Evolutionary conservation across 2,329 filamentous ascomycete species (phyloP), one percentile per base, ranked within the genome.

Genomic region (Cyclaneusma minus): DNA sequence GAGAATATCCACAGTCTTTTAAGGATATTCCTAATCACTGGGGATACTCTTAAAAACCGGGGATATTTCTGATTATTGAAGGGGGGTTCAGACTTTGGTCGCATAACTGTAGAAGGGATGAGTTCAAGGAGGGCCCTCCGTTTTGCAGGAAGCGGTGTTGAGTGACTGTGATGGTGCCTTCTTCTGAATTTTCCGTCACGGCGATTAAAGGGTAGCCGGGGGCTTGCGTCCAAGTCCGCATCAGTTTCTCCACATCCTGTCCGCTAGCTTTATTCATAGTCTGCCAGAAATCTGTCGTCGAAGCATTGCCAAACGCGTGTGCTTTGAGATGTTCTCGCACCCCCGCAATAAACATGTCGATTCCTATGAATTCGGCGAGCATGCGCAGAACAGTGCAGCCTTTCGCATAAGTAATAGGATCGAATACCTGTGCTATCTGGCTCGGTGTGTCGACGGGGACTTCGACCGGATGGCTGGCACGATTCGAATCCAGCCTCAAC

Each of bases 371-470:
- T 42, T 72, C 73, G 13, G 72, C 76, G 33, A 80, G 69, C 75
- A 80, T 81, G 41, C 73, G 66, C 27, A 81, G 54, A 13, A 80
- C 68, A 34, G 69, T 72, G 10, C 70, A 77, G 9, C 74, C 75
- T 52, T 81, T 81, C 19, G 68, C 69, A 51, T 81, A 80, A 3
- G 73, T 77, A 31, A 80, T 81, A 21, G 68, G 68, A 43, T 80
- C 74, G 42, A 80, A 81, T 37, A 79, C 77, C 50, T 79, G 72
- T 49, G 74, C 76, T 48, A 79, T 74, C 47, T 78, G 70, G 37
- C 74, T 68, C 13, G 71, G 70, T 25, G 69, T 66, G 55, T 77
- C 73, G 31, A 78, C 70, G 3, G 71, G 72, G 3, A 77, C 71
- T 46, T 78, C 71, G 35, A 79, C 75, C 5, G 73, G 70, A 47